Conservation (phyloP, 2,329 filamentous ascomycete genomes). For the Madurella fahalii region DNA sequence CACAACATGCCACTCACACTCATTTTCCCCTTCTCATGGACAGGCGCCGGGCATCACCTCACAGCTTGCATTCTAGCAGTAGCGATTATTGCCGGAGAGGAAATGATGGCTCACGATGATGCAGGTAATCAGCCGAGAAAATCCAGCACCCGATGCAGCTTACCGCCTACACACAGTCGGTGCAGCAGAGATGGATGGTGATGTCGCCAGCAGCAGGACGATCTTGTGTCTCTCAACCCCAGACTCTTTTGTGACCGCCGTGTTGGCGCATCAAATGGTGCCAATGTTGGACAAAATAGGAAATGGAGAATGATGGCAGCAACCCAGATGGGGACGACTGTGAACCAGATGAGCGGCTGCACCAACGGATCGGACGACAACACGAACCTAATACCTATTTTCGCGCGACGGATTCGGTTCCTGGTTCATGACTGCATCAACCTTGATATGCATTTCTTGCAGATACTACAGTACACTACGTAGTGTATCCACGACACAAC, state of each 20-base stretch:
- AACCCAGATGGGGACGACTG: not conserved
- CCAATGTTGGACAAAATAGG: not conserved
- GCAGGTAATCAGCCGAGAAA: slow-evolving; percentile 9
- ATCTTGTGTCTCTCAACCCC: not conserved
- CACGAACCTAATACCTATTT: not conserved
- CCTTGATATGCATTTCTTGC: not conserved
- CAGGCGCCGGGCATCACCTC: not conserved
- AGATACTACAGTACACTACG: not conserved
- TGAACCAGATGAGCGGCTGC: slow-evolving; percentile 7
- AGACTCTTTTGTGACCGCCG: too few relatives aligned
- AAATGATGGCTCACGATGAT: not conserved
- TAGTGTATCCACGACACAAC: not conserved
- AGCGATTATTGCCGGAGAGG: not conserved
- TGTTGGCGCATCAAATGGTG: too few relatives aligned
- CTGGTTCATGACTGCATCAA: not conserved
- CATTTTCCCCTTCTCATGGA: not conserved
- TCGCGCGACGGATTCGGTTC: too few relatives aligned
- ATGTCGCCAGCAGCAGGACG: not conserved
- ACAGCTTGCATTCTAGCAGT: not conserved
- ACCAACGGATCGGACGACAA: slow-evolving; percentile 4
- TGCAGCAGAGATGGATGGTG: not conserved
- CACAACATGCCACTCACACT: too few relatives aligned
- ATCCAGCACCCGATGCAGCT: not conserved
- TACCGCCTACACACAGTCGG: not conserved
- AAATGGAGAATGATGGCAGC: not conserved